Evolutionary conservation across 1,139 yeast species (phyloP).

Genomic region (Geotrichum candidum): DNA sequence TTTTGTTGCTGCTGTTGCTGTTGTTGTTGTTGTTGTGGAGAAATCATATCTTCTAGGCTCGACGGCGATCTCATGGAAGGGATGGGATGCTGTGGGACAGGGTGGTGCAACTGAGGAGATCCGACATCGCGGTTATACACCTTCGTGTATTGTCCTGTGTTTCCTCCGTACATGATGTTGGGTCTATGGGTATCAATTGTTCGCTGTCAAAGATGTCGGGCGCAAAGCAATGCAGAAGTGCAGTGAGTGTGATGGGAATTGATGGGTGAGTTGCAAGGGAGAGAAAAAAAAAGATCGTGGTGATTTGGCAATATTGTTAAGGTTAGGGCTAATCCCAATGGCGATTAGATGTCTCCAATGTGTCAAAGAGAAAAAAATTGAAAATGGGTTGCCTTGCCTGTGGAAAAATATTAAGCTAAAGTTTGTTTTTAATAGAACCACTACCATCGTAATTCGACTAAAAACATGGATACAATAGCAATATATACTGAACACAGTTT

Average conservation of each 20-base stretch:
- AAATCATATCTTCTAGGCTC: constrained; percentile 26
- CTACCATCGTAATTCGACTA: background rate
- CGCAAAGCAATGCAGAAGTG: background rate
- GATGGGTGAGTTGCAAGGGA: background rate
- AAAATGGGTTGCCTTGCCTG: background rate
- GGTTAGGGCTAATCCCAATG: background rate
- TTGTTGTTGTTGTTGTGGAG: constrained; percentile 19
- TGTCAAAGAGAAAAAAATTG: background rate
- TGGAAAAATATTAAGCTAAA: background rate
- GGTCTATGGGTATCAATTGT: background rate
- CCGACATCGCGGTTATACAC: constrained; percentile 10
- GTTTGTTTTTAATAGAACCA: background rate
- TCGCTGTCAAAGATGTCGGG: background rate
- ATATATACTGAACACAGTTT: background rate
- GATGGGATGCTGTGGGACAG: constrained; percentile 44
- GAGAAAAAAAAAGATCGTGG: background rate
- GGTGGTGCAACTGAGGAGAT: constrained; percentile 42
- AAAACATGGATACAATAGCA: too few relatives aligned
- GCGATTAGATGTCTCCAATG: background rate
- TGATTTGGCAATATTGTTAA: background rate
- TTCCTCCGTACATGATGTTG: background rate
- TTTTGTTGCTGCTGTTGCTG: constrained; percentile 16
- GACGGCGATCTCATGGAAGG: constrained; percentile 38
- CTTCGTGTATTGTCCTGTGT: constrained; percentile 3
- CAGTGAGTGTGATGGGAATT: background rate